A percentile compares a stretch with the other conserved stretches of the same genome.
Evolutionary conservation across 495 filamentous ascomycete genomes (phyloP).

Genomic region (Jackrogersella minutella): DNA sequence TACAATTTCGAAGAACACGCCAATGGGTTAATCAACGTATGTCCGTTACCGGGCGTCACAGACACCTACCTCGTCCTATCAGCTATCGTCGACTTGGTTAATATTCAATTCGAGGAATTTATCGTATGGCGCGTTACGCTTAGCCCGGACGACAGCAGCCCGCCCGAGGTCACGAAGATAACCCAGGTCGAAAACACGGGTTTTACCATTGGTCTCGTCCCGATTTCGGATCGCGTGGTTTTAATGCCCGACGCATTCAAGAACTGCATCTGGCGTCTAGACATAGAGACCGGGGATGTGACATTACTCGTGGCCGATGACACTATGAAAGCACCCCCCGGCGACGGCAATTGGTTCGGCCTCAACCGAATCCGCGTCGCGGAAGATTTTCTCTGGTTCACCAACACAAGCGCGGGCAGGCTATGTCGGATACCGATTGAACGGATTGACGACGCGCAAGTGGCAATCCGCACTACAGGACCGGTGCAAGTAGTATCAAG

Average conservation of each 20-base stretch:
- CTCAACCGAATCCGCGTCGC: conserved; percentile 40
- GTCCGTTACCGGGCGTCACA: conserved; percentile 30
- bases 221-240: conserved; percentile 34
- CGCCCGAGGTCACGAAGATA: conserved; percentile 34
- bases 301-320: conserved; percentile 32
- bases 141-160: conserved; percentile 32
- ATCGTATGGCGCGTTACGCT: conserved; percentile 44
- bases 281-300: conserved; percentile 34
- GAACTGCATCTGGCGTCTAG: conserved; percentile 41
- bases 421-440: conserved; percentile 43
- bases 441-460: conserved; percentile 20
- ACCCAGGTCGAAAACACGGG: conserved; percentile 25
- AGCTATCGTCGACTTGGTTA: conserved; percentile 33
- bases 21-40: conserved; percentile 41
- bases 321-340: conserved; percentile 29
- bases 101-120: conserved; percentile 26
- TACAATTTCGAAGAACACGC: conserved; percentile 39
- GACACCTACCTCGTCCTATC: conserved; percentile 42
- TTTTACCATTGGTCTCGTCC: conserved; percentile 33
- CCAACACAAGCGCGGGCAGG: conserved; percentile 41
- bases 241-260: conserved; percentile 38
- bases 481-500: conserved; percentile 32
- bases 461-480: conserved; percentile 35
- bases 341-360: conserved; percentile 38
- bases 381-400: conserved; percentile 39